Evolutionary conservation across 192 early-diverging fungal species (phyloP), one percentile per base, ranked within the genome.

Genomic region (Backusella tarrabulga): DNA sequence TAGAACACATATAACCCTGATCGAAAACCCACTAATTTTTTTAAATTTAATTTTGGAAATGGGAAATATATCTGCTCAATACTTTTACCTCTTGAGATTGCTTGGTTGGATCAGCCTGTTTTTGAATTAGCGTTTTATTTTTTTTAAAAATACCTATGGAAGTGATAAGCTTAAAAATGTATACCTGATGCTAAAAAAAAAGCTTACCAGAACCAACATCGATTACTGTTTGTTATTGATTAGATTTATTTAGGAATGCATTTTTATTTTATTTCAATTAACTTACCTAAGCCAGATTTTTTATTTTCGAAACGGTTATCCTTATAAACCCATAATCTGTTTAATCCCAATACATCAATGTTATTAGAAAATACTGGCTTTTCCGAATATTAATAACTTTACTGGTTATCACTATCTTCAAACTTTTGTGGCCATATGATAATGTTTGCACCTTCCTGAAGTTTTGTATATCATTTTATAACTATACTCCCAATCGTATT

Each of bases 341-440:
- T 15, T 40, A 11, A 21, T 11, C 7, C 40, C 12, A 15, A 70
- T 9, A 11, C 26, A 26, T 21, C 12, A 35, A 0, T 68, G 1
- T n/a, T 9, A 29, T 19, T 34, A 68, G 12, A 15, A 34, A 17
- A n/a, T 3, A 36, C 17, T 29, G 35, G 2, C 15, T 60, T 12
- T 23, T 26, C 21, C 3, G 8, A 23, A 19, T 34, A 68, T 34
- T 0, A 54, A 21, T 14, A 70, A 32, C 6, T 68, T 68, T 76
- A 80, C 81, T 83, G 81, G 40, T 83, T 83, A 17, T 79, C 81
- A 21, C 77, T 83, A 35, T 79, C 78, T 40, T 79, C 69, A 71
- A 79, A 83, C 54, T 83, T 83, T 34, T 83, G 81, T 32, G 77
- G 77, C 81, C 81, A 83, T 12, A 79, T 50, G 69, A 83, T 83